These are phyloP conservation scores for Blepharisma undulans DNA, from an alignment of 169 alveolate genomes.

Conservation along the genomic window DNA sequence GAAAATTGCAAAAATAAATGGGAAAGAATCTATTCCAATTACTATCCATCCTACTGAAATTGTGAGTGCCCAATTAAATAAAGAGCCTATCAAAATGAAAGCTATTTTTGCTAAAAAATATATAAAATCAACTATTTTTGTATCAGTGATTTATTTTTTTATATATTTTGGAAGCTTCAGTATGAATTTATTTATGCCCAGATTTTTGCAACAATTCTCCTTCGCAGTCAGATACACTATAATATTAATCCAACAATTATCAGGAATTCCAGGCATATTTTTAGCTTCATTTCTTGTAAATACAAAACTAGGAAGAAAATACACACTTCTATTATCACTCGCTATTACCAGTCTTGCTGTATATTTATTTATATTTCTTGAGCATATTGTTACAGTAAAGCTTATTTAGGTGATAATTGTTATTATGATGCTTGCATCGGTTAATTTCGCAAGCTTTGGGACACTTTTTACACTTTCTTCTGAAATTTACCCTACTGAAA, in stretches of 20 bases:
- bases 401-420: not conserved
- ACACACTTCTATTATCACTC: not conserved
- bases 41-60: not conserved
- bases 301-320: not conserved
- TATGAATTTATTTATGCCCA: constrained; percentile 22
- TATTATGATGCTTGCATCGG: not conserved
- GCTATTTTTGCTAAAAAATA: not conserved
- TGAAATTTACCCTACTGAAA: constrained; percentile 16
- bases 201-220: not conserved
- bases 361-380: not conserved
- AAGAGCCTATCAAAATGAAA: not conserved
- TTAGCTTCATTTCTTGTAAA: not conserved
- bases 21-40: not conserved
- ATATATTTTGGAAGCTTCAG: not conserved
- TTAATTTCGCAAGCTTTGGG: not conserved
- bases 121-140: not conserved
- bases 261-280: constrained; percentile 23
- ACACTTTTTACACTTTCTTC: constrained; percentile 14
- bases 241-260: not conserved
- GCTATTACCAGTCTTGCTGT: not conserved
- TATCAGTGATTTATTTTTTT: not conserved
- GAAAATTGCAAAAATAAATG: not conserved
- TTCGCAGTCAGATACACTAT: not conserved
- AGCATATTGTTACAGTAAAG: not conserved
- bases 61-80: not conserved